These are phyloP conservation scores for Polygonum aviculare DNA, from an alignment of 148 eudicot species.

Conservation along the genomic window DNA sequence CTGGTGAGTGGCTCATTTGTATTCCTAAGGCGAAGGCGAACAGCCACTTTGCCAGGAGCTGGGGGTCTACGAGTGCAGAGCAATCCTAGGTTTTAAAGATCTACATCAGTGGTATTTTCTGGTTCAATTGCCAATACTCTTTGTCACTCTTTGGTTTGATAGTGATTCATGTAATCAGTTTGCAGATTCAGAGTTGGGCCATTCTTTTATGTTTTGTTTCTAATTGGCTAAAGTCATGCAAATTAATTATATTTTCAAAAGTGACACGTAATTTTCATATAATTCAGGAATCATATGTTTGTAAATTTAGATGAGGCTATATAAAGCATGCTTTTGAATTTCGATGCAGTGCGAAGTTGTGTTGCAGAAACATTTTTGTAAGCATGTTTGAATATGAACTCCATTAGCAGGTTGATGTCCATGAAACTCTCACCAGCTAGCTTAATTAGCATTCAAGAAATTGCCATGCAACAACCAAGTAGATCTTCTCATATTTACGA, in stretches of 20 bases:
- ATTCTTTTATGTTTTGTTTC: not conserved
- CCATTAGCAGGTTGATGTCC: no score
- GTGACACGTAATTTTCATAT: not conserved
- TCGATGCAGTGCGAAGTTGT: not conserved
- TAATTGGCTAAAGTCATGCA: not conserved
- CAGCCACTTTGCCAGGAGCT: not conserved
- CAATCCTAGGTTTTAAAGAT: slow-evolving; percentile 10
- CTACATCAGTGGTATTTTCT: not conserved
- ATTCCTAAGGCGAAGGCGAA: slow-evolving; percentile 10
- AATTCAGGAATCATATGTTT: not conserved
- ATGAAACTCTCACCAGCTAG: no score
- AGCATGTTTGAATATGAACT: not conserved
- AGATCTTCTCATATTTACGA: no score
- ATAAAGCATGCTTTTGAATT: not conserved
- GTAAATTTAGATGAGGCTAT: not conserved
- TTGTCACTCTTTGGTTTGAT: not conserved
- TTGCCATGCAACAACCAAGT: no score
- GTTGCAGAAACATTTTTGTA: not conserved
- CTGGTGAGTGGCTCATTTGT: slow-evolving; percentile 12
- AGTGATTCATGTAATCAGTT: not conserved
- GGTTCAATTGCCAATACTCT: not conserved
- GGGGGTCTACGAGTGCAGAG: slow-evolving; percentile 11
- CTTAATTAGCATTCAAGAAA: no score
- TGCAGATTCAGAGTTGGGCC: not conserved
- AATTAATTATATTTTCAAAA: not conserved